Evolutionary conservation across 768 basidiomycete genomes (phyloP), one percentile per base, ranked within the genome.

Genomic region (Pleurotus tuber-regium): DNA sequence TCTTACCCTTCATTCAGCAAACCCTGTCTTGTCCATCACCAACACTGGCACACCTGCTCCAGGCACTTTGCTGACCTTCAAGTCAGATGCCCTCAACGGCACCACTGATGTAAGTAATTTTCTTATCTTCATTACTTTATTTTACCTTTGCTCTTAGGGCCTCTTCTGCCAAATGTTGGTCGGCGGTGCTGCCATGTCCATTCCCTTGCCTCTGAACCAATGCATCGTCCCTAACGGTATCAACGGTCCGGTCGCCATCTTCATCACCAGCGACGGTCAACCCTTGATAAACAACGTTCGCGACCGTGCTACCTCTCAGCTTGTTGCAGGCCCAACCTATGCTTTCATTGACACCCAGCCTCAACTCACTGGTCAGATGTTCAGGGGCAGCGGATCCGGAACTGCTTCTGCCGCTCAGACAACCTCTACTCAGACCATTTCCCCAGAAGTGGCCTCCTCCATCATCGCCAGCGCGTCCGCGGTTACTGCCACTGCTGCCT

Each of bases 141-240:
- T 19, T 56, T n/a, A 55, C 36, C 48, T 48, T 11, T 14, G 12
- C 38, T 28, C 16, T 30, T 59, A 87, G 85, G 63, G 60, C 54
- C 62, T 87, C 28, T 80, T 74, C 69, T 91, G 90, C 67, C 85
- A 92, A 68, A 89, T 92, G 80, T 66, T 92, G 58, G 57, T 81
- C 50, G 90, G 87, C 25, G 86, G 84, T 24, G 46, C 68, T 14
- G 64, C 82, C 43, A 64, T 66, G 61, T 70, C 89, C 4, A 69
- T 88, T 60, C 61, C 79, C 26, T 71, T 89, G 39, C 83, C 88
- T 2, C 62, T 87, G 57, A 57, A 65, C 54, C 57, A 78, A 54
- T 92, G 89, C 58, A 65, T 76, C 52, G 81, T 92, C 10, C 92
- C 90, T 30, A 29, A 54, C 0, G 79, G 79, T 49, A 71, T 91